phyloP scores from a whole-genome alignment of 2,329 filamentous ascomycete species.

The Aureobasidium zeae region DNA sequence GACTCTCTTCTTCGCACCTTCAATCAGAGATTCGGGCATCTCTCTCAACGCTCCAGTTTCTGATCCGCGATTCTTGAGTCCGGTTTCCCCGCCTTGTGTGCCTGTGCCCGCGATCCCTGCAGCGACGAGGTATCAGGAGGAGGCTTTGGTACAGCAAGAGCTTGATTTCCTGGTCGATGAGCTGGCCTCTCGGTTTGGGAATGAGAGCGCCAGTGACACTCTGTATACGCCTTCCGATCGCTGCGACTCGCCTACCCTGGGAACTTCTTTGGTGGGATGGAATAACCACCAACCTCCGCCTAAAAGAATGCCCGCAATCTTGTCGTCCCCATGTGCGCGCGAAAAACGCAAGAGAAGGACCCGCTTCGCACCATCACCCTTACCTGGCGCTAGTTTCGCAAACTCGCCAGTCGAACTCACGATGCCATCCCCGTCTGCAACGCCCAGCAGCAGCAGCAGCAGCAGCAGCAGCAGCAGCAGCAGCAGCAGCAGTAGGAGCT shows the following conservation, averaged over 20 bases:
- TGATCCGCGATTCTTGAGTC: background rate
- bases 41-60: background rate
- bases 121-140: no score
- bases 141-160: background rate
- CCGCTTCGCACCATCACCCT: background rate
- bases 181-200: background rate
- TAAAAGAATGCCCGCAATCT: no score
- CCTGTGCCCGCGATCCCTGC: background rate
- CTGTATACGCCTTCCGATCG: background rate
- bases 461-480: no score
- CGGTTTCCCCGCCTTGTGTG: background rate
- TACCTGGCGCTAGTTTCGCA: constrained; percentile 9
- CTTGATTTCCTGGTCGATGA: constrained; percentile 5
- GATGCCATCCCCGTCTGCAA: background rate
- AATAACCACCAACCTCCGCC: background rate
- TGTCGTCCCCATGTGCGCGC: no score
- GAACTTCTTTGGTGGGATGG: background rate
- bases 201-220: background rate
- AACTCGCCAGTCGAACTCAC: constrained; percentile 1
- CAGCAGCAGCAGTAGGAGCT: no score
- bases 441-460: no score
- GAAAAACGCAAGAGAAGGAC: background rate
- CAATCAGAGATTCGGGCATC: constrained; percentile 8
- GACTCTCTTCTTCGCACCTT: constrained; percentile 5
- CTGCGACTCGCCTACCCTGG: constrained; percentile 9